Evolutionary conservation across 306 rosid species (phyloP), one percentile per base, ranked within the genome.

Genomic region (Quercus rubra): DNA sequence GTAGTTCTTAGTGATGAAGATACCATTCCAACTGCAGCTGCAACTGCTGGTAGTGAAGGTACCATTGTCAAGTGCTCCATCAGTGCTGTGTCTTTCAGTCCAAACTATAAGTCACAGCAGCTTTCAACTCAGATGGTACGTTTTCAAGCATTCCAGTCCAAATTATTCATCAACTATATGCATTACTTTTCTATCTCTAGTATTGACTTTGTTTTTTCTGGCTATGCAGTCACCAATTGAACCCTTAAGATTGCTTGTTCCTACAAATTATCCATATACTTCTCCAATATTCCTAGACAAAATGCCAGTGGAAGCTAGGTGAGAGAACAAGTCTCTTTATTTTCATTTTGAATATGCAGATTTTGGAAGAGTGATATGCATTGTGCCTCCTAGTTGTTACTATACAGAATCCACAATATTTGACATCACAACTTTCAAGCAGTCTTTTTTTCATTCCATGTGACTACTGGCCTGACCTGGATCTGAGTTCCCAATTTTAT

Each of bases 171-270:
- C 8, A 51, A 74, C 58, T 28, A 30, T 71, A n/a, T 2, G 1
- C 52, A 19, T 31, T 21, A 19, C 55, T 21, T 41, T 21, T 3
- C 18, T 59, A 3, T 77, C 52, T 38, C 31, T 70, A 46, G 58
- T 15, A 73, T 49, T 74, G 67, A 79, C 75, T 54, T 23, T 35
- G 14, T 35, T 9, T 72, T 69, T 69, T 46, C 57, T 57, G 51
- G 43, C 74, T 63, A 66, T 84, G 85, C 80, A 85, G 88, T 64
- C 83, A 67, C 14, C 72, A 33, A 82, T 79, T 78, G 56, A 85
- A 73, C 83, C 87, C 0, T 56, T 87, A 74, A 14, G 52, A 55
- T 71, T 87, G 78, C 79, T 80, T 71, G 76, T 87, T 80, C 90
- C 90, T 14, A 1, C 72, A 71, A 80, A 66, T 54, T 87, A 85